Conservation (phyloP, 1,284 basidiomycete genomes). For the Malassezia slooffiae region DNA sequence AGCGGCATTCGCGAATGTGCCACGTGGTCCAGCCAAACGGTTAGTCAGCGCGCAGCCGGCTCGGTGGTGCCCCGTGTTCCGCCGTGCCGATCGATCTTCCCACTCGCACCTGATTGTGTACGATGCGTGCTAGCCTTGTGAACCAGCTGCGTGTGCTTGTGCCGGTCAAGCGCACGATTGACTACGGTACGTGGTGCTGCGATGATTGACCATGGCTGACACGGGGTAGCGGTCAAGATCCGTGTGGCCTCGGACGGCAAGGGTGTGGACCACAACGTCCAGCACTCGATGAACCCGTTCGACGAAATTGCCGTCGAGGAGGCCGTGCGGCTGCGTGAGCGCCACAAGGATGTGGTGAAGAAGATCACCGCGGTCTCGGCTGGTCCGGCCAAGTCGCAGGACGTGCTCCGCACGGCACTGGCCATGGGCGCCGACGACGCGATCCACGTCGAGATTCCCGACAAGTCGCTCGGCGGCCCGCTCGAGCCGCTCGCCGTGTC, state of each 20-base stretch:
- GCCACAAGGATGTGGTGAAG: slow-evolving; percentile 53
- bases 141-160: slow-evolving; percentile 43
- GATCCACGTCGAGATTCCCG: slow-evolving; percentile 72
- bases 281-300: slow-evolving; percentile 50
- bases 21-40: slow-evolving; percentile 12
- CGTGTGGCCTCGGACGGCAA: slow-evolving; percentile 44
- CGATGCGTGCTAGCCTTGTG: slow-evolving; percentile 41
- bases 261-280: slow-evolving; percentile 45
- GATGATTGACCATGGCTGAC: background rate
- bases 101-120: slow-evolving; percentile 1
- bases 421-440: slow-evolving; percentile 95
- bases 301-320: slow-evolving; percentile 73
- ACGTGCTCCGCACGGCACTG: slow-evolving; percentile 86
- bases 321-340: slow-evolving; percentile 81
- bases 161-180: slow-evolving; percentile 46
- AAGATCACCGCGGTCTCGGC: slow-evolving; percentile 66
- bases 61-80: slow-evolving; percentile 12
- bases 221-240: slow-evolving; percentile 42
- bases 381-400: slow-evolving; percentile 76
- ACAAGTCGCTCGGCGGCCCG: slow-evolving; percentile 52
- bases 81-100: slow-evolving; percentile 3
- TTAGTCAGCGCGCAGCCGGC: too few species aligned
- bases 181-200: slow-evolving; percentile 34
- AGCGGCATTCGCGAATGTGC: background rate
- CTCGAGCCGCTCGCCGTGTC: slow-evolving; percentile 81